Base-by-base conservation (phyloP, 2,329 filamentous ascomycete genomes). In the Neofusicoccum cordaticola region DNA sequence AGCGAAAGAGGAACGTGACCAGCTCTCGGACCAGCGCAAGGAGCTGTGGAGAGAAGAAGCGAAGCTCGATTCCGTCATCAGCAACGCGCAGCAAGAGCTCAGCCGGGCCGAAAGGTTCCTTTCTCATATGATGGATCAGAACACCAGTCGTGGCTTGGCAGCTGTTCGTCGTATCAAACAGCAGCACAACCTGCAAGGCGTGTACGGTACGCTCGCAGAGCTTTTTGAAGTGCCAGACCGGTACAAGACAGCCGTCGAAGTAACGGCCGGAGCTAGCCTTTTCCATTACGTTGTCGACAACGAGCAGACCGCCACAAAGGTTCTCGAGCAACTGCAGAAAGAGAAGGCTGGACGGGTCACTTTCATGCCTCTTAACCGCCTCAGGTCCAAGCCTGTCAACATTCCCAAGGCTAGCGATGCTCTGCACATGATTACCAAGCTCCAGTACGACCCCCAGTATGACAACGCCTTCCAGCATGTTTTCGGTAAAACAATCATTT, bases 241-340 rank as follows among this genome's bases (percentile, higher is more conserved):
- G 62, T 98, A 97, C 78, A 88, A 93, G 66, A 88, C 93, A 11
- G 92, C 95, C 1, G 90, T 96, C 9, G 95, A 99, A 78, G 92
- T 96, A 70, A 95, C 93, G 60, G 95, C 94, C 2, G 95, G 95
- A 17, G 89, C 89, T 68, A 96, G 92, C 74, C 83, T 99, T 8
- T 99, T 99, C 79, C 92, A 99, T 77, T 97, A 97, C 69, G 88
- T 99, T 11, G 94, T 98, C 48, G 94, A 99, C 75, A 94, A 90
- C 57, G 92, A 96, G 66, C 87, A 90, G 45, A 97, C 93, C 0
- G 93, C 93, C 0, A 92, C 91, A 1, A 86, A 87, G 69, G 86
- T 97, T 39, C 87, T 95, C 48, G 90, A 94, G 69, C 85, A 88
- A 13, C 82, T 99, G 34, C 90, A 93, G 74, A 89, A 88, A 68